Conservation (phyloP, 192 early-diverging fungal species). For the Coemansia sp. region DNA sequence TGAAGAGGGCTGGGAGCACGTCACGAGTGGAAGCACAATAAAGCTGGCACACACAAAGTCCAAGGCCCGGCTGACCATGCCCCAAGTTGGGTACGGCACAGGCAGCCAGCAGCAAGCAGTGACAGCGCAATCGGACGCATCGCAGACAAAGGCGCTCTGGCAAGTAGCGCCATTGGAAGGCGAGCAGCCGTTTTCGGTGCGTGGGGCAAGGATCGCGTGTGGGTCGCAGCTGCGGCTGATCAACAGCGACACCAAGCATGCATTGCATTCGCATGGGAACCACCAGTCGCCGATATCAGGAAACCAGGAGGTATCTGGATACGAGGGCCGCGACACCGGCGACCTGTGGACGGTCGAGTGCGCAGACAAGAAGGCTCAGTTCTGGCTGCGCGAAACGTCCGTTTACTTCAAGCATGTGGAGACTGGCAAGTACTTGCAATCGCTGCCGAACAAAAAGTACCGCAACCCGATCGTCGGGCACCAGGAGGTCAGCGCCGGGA, state of each 20-base stretch:
- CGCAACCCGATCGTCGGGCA: constrained; percentile 48
- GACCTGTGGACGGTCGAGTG: constrained; percentile 53
- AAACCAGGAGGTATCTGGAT: constrained; percentile 49
- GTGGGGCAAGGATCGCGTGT: constrained; percentile 31
- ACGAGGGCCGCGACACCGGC: constrained; percentile 47
- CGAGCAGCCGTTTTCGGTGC: background rate
- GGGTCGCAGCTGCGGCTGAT: constrained; percentile 27
- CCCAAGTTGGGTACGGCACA: constrained; percentile 53
- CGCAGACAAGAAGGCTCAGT: background rate
- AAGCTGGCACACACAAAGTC: constrained; percentile 41
- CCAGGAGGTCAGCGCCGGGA: constrained; percentile 47
- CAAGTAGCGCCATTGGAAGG: constrained; percentile 7
- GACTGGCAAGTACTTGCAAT: constrained; percentile 36
- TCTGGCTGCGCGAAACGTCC: constrained; percentile 36
- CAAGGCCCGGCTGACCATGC: constrained; percentile 35
- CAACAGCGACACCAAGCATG: constrained; percentile 46
- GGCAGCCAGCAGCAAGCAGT: constrained; percentile 55
- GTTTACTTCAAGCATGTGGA: constrained; percentile 40
- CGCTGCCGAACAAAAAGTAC: constrained; percentile 44
- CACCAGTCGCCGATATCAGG: constrained; percentile 50
- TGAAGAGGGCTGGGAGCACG: constrained; percentile 43
- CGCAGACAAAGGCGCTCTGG: constrained; percentile 35
- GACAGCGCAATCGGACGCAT: constrained; percentile 29
- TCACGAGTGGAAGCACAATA: constrained; percentile 45
- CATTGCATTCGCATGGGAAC: constrained; percentile 45